phyloP scores from a whole-genome alignment of 176 grass and related monocot genomes.

The Oryza nivara region DNA sequence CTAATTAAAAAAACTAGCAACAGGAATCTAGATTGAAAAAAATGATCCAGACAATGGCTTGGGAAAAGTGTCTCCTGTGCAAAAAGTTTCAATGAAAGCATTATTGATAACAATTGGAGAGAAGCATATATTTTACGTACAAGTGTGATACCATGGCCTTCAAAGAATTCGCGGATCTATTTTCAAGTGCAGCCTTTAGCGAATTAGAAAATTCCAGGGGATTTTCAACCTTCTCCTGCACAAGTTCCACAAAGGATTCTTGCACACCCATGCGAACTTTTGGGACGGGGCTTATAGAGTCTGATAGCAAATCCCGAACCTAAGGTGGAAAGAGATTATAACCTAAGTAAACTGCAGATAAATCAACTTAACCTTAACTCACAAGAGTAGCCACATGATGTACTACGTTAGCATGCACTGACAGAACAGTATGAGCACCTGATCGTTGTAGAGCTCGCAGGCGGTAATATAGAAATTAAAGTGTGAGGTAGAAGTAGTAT shows the following conservation, averaged over 20 bases:
- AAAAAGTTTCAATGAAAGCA: constrained; percentile 1
- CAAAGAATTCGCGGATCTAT: constrained; percentile 61
- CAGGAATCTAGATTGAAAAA: not conserved
- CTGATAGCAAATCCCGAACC: constrained; percentile 83
- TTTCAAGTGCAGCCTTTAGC: constrained; percentile 81
- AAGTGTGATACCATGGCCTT: constrained; percentile 82
- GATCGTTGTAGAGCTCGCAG: constrained; percentile 96
- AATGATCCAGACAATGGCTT: constrained; percentile 5
- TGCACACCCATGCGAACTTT: constrained; percentile 74
- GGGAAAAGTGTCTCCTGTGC: not conserved
- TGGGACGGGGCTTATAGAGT: constrained; percentile 60
- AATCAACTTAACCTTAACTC: constrained; percentile 35
- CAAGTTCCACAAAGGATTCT: constrained; percentile 88
- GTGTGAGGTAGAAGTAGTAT: constrained; percentile 81
- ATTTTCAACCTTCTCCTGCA: constrained; percentile 91
- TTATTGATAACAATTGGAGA: not conserved
- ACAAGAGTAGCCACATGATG: constrained; percentile 17
- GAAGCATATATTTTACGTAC: constrained; percentile 60
- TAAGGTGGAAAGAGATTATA: constrained; percentile 44
- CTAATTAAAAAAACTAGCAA: constrained; percentile 4
- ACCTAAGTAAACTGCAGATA: constrained; percentile 13
- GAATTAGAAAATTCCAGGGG: constrained; percentile 77
- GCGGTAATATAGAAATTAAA: constrained; percentile 94
- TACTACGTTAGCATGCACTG: constrained; percentile 1
- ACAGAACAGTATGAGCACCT: constrained; percentile 56